Conservation (phyloP, 371 early-diverging fungal species). For the Mortierella sp. region DNA sequence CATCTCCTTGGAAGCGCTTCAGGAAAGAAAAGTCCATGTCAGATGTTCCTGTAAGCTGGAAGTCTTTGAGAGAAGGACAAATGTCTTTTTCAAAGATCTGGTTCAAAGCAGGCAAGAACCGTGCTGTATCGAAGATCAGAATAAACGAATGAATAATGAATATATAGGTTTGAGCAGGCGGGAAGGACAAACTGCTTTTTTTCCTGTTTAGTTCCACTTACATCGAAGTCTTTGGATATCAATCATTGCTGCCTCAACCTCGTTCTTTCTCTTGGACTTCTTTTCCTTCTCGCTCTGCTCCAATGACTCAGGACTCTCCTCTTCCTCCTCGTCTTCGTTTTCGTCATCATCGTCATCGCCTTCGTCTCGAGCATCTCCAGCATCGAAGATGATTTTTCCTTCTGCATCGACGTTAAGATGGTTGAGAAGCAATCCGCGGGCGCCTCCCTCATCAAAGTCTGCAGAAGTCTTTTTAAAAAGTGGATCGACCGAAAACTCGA, state of each 20-base stretch:
- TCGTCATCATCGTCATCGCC: slow-evolving; percentile 49
- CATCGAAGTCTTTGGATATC: slow-evolving; percentile 48
- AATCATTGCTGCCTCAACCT: slow-evolving; percentile 33
- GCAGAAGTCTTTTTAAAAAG: slow-evolving; percentile 97
- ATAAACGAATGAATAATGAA: background rate
- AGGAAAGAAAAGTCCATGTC: slow-evolving; percentile 56
- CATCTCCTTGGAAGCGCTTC: slow-evolving; percentile 48
- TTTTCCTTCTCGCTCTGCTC: slow-evolving; percentile 37
- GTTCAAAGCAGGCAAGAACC: slow-evolving; percentile 63
- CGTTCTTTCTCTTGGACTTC: slow-evolving; percentile 22
- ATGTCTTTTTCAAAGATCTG: slow-evolving; percentile 63
- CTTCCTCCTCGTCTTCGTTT: slow-evolving; percentile 38
- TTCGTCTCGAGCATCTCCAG: slow-evolving; percentile 79
- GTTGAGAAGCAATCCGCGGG: slow-evolving; percentile 91
- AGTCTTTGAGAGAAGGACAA: slow-evolving; percentile 75
- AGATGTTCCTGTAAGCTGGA: slow-evolving; percentile 43
- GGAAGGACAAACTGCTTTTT: no score
- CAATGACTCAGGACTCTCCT: no score
- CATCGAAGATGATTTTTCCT: slow-evolving; percentile 95
- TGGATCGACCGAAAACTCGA: slow-evolving; percentile 96
- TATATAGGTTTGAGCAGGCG: no score
- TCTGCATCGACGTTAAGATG: slow-evolving; percentile 82
- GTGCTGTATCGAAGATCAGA: slow-evolving; percentile 56
- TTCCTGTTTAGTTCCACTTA: no score
- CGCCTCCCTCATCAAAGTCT: slow-evolving; percentile 99